Evolutionary conservation across 1,139 yeast genomes (phyloP), one percentile per base, ranked within the genome.

Genomic region (Hemisphaericaspora xylofermentans): DNA sequence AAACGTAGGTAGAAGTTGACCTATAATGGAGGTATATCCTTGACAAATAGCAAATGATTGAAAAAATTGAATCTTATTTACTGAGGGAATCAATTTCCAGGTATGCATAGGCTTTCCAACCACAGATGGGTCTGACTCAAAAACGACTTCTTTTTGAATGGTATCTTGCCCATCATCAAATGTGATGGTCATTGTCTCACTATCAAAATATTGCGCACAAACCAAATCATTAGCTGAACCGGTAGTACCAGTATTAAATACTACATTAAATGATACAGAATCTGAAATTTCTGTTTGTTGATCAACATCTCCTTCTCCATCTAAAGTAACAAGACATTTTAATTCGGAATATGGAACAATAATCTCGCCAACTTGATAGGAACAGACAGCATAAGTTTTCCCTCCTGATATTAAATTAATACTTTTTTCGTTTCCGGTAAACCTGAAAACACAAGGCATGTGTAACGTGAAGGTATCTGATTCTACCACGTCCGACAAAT

Each of bases 141-240:
- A n/a, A n/a, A n/a, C n/a, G n/a, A n/a, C n/a, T n/a, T n/a, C n/a
- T n/a, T n/a, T n/a, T n/a, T n/a, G n/a, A n/a, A n/a, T n/a, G n/a
- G n/a, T n/a, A n/a, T n/a, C n/a, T n/a, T n/a, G n/a, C n/a, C 31
- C 71, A 46, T 64, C 69, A 5, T 33, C 43, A 49, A 62, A 65
- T 3, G 56, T 48, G 10, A 65, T 52, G 6, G 62, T 54, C 31
- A 66, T 64, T 2, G 42, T 3, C 13, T 66, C 67, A 4, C 48
- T 39, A 2, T 21, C 31, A 42, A 50, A 59, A 12, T 48, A 42
- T 1, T 33, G 17, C 2, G 69, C 46, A 40, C 51, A 52, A 15
- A 44, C 27, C 16, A 41, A 12, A 42, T 61, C 64, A 5, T 42
- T 40, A 4, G 43, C 35, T 2, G 30, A 25, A 5, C 51, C 56